Conservation (phyloP, 140 eudicot species). For the Cichorium intybus region DNA sequence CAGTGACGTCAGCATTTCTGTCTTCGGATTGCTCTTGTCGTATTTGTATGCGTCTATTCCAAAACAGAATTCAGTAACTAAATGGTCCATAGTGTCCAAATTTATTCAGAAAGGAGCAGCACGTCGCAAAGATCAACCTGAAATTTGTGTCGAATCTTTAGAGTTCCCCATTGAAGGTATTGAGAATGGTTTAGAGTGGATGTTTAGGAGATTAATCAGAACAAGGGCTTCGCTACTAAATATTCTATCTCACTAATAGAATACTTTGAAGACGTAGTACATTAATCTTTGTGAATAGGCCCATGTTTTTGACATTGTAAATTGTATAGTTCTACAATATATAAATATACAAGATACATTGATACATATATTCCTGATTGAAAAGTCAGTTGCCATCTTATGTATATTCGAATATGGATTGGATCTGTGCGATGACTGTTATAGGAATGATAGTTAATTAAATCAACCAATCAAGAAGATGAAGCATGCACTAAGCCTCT, state of each 20-base stretch:
- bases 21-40: conserved; percentile 36
- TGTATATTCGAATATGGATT: no score
- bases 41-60: conserved; percentile 31
- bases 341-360: neutral
- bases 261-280: neutral
- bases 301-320: conserved; percentile 12
- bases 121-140: conserved; percentile 33
- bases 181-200: conserved; percentile 45
- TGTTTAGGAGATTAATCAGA: conserved; percentile 50
- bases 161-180: conserved; percentile 45
- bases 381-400: neutral
- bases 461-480: no score
- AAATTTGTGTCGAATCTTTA: conserved; percentile 26
- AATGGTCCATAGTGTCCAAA: conserved; percentile 47
- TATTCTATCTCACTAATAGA: conserved; percentile 33
- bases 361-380: neutral
- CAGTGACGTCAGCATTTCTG: conserved; percentile 23
- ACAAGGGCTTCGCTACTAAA: conserved; percentile 54
- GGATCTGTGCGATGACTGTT: no score
- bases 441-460: no score
- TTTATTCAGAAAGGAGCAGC: conserved; percentile 31
- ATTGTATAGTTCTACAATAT: conserved; percentile 11
- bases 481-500: no score
- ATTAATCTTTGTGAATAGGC: neutral
- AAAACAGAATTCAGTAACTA: conserved; percentile 35